Evolutionary conservation across 805 yeast species (phyloP).

Genomic region (Wickerhamomyces alni): DNA sequence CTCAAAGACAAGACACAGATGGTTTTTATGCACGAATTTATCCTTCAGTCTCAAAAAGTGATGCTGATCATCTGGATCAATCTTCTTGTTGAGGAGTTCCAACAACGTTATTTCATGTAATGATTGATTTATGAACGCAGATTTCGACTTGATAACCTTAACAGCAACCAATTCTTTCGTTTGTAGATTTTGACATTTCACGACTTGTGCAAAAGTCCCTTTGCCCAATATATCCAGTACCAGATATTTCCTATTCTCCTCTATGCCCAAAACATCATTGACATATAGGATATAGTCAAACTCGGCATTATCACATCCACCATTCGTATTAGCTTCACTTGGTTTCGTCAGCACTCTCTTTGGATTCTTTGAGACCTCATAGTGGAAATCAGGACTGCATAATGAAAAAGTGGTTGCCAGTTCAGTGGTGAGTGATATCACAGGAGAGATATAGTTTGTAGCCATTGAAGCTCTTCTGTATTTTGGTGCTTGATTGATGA

Average conservation of each 20-base stretch:
- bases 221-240: constrained; percentile 90
- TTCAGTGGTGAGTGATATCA: constrained; percentile 70
- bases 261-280: constrained; percentile 85
- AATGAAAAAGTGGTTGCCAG: constrained; percentile 75
- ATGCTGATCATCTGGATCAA: constrained; percentile 65
- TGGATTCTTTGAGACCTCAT: constrained; percentile 82
- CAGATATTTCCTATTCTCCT: constrained; percentile 79
- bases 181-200: constrained; percentile 72
- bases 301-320: constrained; percentile 84
- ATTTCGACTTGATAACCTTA: constrained; percentile 87
- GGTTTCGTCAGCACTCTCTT: constrained; percentile 91
- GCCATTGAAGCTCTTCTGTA: constrained; percentile 65
- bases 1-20: constrained; percentile 89
- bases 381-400: constrained; percentile 81
- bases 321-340: constrained; percentile 70
- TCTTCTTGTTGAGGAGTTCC: constrained; percentile 69
- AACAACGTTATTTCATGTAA: constrained; percentile 83
- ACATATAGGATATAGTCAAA: constrained; percentile 90
- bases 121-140: constrained; percentile 88
- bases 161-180: constrained; percentile 85
- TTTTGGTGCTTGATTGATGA: constrained; percentile 55
- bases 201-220: constrained; percentile 98
- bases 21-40: constrained; percentile 87
- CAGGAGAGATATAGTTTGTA: constrained; percentile 67
- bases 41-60: constrained; percentile 77